A percentile compares a stretch with the other conserved stretches of the same genome.
phyloP scores from a whole-genome alignment of 306 rosid species.

The Cyamopsis tetragonoloba region DNA sequence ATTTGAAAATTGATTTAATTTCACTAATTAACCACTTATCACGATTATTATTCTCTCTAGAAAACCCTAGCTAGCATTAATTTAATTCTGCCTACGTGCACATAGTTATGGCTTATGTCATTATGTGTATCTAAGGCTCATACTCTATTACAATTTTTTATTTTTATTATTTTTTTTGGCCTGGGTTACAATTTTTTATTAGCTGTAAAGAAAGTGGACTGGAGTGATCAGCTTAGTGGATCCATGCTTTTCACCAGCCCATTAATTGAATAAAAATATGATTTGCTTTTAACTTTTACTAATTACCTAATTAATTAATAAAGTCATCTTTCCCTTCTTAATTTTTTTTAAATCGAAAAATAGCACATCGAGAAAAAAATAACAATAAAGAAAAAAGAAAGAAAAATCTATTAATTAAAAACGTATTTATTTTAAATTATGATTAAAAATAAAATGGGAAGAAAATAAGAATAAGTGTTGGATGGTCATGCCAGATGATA shows the following conservation, averaged over 20 bases:
- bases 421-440: too few species aligned
- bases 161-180: too few species aligned
- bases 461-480: too few species aligned
- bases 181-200: too few species aligned
- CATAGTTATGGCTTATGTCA: not conserved
- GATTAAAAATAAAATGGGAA: too few species aligned
- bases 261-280: constrained; percentile 12
- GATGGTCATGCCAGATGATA: too few species aligned
- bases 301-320: not conserved
- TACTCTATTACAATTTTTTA: not conserved
- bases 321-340: too few species aligned
- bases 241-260: constrained; percentile 31
- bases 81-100: not conserved
- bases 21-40: constrained; percentile 23
- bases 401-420: too few species aligned
- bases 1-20: constrained; percentile 15
- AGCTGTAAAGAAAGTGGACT: constrained; percentile 16
- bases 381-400: too few species aligned
- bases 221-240: constrained; percentile 8
- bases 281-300: constrained; percentile 14
- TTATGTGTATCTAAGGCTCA: constrained; percentile 18
- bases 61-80: constrained; percentile 12
- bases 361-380: too few species aligned
- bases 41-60: constrained; percentile 14
- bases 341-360: too few species aligned